phyloP scores from a whole-genome alignment of 177 flowering plant species.

The Vitis hybrid region DNA sequence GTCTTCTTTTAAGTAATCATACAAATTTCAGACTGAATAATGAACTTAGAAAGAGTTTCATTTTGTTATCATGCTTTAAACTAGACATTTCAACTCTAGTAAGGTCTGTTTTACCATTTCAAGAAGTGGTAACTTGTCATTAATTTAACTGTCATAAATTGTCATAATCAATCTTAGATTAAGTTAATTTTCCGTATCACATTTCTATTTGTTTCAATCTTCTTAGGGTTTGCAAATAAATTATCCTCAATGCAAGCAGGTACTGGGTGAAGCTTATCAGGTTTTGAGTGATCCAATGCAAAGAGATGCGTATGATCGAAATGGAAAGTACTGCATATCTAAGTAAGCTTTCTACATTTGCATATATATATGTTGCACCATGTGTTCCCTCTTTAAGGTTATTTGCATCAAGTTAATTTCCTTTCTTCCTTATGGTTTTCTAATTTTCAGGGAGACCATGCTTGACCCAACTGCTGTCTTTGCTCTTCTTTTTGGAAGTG shows the following conservation, averaged over 20 bases:
- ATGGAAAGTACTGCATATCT: constrained; percentile 70
- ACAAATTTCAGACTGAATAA: neutral
- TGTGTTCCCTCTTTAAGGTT: neutral
- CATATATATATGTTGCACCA: neutral
- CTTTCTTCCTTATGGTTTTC: neutral
- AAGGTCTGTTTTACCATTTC: neutral
- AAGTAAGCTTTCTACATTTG: constrained; percentile 37
- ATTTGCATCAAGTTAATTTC: neutral
- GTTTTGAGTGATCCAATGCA: constrained; percentile 84
- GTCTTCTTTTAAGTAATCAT: neutral
- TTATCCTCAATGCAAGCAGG: constrained; percentile 35
- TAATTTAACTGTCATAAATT: too few species aligned
- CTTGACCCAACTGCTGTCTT: constrained; percentile 90
- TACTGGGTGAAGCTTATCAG: constrained; percentile 92
- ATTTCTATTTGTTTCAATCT: neutral
- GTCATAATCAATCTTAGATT: too few species aligned
- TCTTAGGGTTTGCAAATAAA: too few species aligned
- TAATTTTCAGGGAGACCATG: constrained; percentile 67
- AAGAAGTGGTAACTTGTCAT: neutral
- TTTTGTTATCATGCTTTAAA: too few species aligned
- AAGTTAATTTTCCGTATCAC: too few species aligned
- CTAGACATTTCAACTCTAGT: neutral
- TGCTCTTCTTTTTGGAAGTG: constrained; percentile 95
- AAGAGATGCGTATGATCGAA: constrained; percentile 75
- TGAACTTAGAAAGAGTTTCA: neutral